A percentile compares a stretch with the other conserved stretches of the same genome.
These are phyloP conservation scores for Exidia glandulosa DNA, from an alignment of 768 basidiomycete genomes.

Conservation along the genomic window DNA sequence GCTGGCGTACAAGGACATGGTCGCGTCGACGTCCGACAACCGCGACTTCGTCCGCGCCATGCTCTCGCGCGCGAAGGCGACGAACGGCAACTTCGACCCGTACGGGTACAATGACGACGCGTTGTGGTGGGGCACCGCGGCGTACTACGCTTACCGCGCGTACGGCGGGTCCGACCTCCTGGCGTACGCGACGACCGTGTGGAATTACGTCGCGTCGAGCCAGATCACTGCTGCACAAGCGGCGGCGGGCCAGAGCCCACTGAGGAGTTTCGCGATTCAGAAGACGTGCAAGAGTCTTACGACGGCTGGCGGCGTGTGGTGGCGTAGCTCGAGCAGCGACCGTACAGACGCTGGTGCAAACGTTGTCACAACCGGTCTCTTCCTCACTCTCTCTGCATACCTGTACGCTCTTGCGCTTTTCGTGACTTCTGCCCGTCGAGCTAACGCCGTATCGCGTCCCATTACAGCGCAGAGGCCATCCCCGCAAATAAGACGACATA, in stretches of 20 bases:
- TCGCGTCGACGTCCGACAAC: background rate
- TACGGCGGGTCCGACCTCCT: conserved; percentile 34
- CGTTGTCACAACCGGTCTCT: conserved; percentile 16
- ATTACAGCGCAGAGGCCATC: conserved; percentile 39
- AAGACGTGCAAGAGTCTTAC: conserved; percentile 37
- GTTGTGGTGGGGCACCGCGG: conserved; percentile 43
- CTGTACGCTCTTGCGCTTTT: background rate
- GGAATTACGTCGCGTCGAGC: conserved; percentile 38
- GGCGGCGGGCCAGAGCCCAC: conserved; percentile 23
- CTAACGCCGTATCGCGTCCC: conserved; percentile 28
- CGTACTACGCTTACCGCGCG: conserved; percentile 36
- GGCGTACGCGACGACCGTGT: conserved; percentile 34
- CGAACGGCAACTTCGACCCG: background rate
- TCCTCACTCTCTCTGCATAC: background rate
- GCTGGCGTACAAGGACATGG: background rate
- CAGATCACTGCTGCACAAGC: conserved; percentile 33
- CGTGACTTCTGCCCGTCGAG: too few relatives aligned
- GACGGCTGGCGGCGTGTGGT: conserved; percentile 47
- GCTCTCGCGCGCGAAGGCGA: background rate
- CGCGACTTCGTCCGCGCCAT: background rate
- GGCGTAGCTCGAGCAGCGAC: conserved; percentile 36
- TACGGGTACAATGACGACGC: background rate
- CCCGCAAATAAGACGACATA: conserved; percentile 34
- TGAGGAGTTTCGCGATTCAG: conserved; percentile 31
- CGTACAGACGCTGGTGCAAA: conserved; percentile 38